Base-by-base conservation (phyloP, 768 basidiomycete species). In the Psilocybe azurescens region DNA sequence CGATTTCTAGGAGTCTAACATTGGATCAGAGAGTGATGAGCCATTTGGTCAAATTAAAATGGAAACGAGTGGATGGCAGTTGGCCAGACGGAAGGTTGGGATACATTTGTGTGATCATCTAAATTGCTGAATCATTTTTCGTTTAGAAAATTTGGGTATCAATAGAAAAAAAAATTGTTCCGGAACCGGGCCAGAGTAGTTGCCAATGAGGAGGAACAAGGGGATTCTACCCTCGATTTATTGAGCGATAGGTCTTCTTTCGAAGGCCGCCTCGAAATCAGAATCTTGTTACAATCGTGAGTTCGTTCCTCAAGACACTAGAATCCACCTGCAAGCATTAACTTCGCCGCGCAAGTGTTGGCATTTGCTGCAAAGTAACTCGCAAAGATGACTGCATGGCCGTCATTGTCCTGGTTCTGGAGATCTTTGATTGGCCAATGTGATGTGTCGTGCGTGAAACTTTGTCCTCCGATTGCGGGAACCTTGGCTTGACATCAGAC, bases 21-120 rank as follows among this genome's bases (percentile, higher is more conserved):
- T 49, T 36, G n/a, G 33, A 53, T 32, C n/a, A 33, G 16, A 33
- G 52, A 29, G 33, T 14, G 9, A 36, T 56, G 30, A 18, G 44
- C 53, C 62, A 48, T 60, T 60, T 63, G 50, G 62, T 16, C 49
- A 63, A 28, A 63, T 63, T 63, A 63, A 59, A 63, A 59, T 63
- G 58, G 54, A 60, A 53, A 55, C 16, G 39, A 61, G 29, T 44
- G 41, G 28, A 5, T 29, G 33, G 36, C 54, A 16, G 36, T 58
- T 32, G 57, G 49, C 41, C 41, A 44, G 41, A 13, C 32, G 50
- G 50, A 49, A 10, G 28, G 16, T 49, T 24, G 48, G 5, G 50
- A 6, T 52, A 6, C 16, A 32, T 29, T 29, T 28, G 30, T 9
- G 48, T 28, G 33, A 44, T 13, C n/a, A 16, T 44, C n/a, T 44